A percentile compares a stretch with the other conserved stretches of the same genome.
phyloP scores from a whole-genome alignment of 2,329 filamentous ascomycete species.

The Verticillium albo-atrum region DNA sequence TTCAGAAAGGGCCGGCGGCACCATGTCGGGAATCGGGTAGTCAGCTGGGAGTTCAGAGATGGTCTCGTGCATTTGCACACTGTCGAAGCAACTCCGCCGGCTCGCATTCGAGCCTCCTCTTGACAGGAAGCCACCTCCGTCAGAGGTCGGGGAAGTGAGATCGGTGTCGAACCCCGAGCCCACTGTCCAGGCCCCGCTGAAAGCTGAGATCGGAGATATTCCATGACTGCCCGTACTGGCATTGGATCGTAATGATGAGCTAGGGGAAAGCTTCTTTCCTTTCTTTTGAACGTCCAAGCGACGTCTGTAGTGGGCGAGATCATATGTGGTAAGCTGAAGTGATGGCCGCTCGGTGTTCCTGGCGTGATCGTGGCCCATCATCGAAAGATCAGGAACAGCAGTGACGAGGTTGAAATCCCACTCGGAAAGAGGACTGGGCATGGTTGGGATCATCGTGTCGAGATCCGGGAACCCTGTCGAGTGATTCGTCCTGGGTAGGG shows the following conservation, averaged over 20 bases:
- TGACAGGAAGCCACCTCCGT: conserved; percentile 24
- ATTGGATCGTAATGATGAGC: conserved; percentile 43
- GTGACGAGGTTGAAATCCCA: conserved; percentile 1
- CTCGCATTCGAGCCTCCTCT: conserved; percentile 15
- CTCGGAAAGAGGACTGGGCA: conserved; percentile 8
- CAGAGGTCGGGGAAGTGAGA: conserved; percentile 41
- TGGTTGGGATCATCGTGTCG: neutral
- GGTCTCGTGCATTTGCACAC: conserved; percentile 18
- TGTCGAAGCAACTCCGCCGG: conserved; percentile 14
- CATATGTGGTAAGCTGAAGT: conserved; percentile 33
- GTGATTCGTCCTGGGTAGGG: neutral
- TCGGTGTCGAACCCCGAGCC: conserved; percentile 34
- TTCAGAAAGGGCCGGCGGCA: conserved; percentile 21
- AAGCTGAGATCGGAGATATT: conserved; percentile 44
- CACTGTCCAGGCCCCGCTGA: conserved; percentile 35
- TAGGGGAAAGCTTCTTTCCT: conserved; percentile 40
- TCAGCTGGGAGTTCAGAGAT: conserved; percentile 40
- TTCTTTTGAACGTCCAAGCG: conserved; percentile 14
- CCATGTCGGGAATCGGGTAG: conserved; percentile 25
- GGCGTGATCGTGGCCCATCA: conserved; percentile 13
- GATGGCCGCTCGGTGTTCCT: conserved; percentile 23
- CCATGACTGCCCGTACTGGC: conserved; percentile 32
- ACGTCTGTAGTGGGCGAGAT: conserved; percentile 25
- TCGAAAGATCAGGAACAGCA: neutral
- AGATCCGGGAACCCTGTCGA: neutral